Evolutionary conservation across 768 basidiomycete species (phyloP).

Genomic region (Ramaria sp.): DNA sequence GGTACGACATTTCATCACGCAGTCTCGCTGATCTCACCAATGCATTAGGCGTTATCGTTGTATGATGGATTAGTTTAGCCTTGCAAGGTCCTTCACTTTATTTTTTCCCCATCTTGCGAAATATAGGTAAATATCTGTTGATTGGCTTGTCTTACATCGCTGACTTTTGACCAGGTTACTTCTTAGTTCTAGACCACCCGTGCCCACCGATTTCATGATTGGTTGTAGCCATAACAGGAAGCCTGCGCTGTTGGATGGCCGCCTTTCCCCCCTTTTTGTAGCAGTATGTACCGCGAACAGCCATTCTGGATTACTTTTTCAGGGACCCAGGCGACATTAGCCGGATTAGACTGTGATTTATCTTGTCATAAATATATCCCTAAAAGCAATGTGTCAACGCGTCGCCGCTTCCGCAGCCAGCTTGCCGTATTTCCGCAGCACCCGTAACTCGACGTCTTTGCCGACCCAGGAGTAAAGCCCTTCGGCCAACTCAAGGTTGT

Average conservation of each 20-base stretch:
- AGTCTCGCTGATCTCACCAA: conserved; percentile 8
- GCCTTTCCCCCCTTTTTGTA: not conserved
- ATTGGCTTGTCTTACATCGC: not conserved
- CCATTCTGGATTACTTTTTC: not conserved
- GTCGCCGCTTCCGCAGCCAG: conserved; percentile 15
- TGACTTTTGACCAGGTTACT: not conserved
- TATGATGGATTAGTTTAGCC: conserved; percentile 87
- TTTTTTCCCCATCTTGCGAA: not conserved
- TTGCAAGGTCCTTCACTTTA: not conserved
- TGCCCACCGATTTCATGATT: not conserved
- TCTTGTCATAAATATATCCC: not conserved
- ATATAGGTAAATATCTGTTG: not conserved
- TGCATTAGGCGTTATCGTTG: conserved; percentile 72
- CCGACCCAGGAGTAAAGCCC: conserved; percentile 80
- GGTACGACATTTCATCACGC: conserved; percentile 32
- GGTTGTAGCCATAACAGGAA: not conserved
- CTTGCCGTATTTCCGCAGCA: conserved; percentile 72
- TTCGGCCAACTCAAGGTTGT: conserved; percentile 88
- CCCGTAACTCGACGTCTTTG: conserved; percentile 65
- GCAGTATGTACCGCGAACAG: not conserved
- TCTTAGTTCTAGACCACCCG: not conserved
- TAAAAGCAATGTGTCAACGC: not conserved
- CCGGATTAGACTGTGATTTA: not conserved
- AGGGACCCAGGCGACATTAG: not conserved
- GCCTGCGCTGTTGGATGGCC: not conserved